Conservation (phyloP, 2,329 filamentous ascomycete species). For the Dactylellina leptospora region DNA sequence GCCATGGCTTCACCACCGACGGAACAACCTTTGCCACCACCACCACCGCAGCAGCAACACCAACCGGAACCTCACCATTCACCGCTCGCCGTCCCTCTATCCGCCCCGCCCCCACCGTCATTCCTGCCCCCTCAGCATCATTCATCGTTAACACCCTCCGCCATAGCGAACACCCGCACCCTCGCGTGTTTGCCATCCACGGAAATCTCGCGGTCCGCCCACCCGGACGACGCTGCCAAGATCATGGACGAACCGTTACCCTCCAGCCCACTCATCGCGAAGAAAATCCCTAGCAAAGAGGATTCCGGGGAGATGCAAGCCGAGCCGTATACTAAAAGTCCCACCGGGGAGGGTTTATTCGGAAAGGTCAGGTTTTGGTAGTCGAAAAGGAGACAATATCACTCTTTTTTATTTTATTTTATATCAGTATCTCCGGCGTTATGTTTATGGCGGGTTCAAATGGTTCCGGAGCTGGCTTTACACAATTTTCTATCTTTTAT, state of each 20-base stretch:
- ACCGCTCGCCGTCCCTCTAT: neutral
- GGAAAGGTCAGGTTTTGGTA: constrained; percentile 49
- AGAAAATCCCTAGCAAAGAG: constrained; percentile 52
- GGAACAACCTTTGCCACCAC: neutral
- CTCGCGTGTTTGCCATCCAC: constrained; percentile 46
- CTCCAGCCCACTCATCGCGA: constrained; percentile 41
- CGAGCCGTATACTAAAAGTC: constrained; percentile 42
- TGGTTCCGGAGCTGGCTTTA: too few species aligned
- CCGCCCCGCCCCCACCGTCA: constrained; percentile 13
- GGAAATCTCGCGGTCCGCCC: constrained; percentile 42
- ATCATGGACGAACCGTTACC: constrained; percentile 52
- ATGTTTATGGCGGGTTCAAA: neutral
- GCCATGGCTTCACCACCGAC: constrained; percentile 14
- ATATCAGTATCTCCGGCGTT: neutral
- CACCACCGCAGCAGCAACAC: constrained; percentile 5
- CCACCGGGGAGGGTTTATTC: constrained; percentile 21
- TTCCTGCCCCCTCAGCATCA: neutral
- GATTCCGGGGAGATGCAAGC: constrained; percentile 51
- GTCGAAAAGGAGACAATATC: too few species aligned
- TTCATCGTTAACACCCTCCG: constrained; percentile 27
- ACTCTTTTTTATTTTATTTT: neutral
- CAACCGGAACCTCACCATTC: constrained; percentile 8
- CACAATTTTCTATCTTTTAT: too few species aligned
- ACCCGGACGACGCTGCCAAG: constrained; percentile 49
- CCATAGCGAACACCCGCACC: constrained; percentile 48